phyloP scores from a whole-genome alignment of 2,329 filamentous ascomycete genomes.

The Endothia cerciana region DNA sequence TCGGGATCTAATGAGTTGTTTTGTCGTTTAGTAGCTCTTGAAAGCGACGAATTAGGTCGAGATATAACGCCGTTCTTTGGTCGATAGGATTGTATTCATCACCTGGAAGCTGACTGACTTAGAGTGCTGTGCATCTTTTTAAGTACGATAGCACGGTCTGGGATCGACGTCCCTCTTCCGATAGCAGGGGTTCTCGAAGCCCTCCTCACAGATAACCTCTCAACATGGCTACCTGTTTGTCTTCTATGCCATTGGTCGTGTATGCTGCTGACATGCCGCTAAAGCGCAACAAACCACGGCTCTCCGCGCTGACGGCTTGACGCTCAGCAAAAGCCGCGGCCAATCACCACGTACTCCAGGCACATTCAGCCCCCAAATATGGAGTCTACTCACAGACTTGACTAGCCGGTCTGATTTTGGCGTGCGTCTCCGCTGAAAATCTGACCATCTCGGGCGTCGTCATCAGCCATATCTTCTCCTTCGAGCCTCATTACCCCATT shows the following conservation, averaged over 20 bases:
- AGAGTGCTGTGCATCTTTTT: background rate
- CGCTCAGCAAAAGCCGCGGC: background rate
- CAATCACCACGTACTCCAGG: background rate
- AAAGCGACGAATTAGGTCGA: background rate
- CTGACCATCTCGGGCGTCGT: background rate
- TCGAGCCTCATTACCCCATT: background rate
- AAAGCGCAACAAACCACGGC: background rate
- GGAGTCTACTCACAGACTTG: no score
- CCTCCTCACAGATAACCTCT: background rate
- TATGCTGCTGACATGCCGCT: background rate
- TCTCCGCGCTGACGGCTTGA: conserved; percentile 1
- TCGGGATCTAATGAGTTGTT: background rate
- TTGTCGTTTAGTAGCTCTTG: background rate
- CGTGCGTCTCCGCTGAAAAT: background rate
- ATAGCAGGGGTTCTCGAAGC: background rate
- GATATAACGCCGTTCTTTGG: background rate
- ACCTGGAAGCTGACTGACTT: background rate
- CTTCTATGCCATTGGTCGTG: background rate
- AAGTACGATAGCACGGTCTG: background rate
- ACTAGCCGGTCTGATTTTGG: background rate
- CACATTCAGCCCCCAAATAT: background rate
- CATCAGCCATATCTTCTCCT: background rate
- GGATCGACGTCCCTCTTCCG: background rate
- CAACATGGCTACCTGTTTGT: background rate
- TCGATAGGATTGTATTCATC: background rate